Evolutionary conservation across 208 protist species (phyloP).

Genomic region (Acanthamoeba healyi): DNA sequence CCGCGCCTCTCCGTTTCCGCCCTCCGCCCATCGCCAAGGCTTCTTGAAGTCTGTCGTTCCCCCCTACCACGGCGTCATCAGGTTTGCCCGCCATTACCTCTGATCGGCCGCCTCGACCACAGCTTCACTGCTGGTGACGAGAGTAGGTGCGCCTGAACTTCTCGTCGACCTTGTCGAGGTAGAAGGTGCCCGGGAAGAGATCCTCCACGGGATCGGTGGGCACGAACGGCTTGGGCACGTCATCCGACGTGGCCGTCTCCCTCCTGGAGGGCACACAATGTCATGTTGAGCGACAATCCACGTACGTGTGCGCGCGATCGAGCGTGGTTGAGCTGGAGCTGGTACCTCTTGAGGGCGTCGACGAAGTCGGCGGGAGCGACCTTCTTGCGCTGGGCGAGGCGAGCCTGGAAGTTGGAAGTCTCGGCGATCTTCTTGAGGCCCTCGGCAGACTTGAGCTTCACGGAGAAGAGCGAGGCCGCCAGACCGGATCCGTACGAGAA

Average conservation of each 20-base stretch:
- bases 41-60: no score
- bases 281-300: no score
- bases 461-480: conserved; percentile 90
- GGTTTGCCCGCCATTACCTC: no score
- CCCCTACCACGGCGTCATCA: no score
- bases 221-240: conserved; percentile 33
- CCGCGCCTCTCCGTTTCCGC: no score
- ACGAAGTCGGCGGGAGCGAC: conserved; percentile 78
- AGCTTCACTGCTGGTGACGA: not conserved
- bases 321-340: not conserved
- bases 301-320: not conserved
- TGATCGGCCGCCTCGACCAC: no score
- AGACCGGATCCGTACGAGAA: conserved; percentile 95
- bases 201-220: conserved; percentile 59
- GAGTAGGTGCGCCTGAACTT: conserved; percentile 72
- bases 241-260: not conserved
- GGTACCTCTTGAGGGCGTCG: conserved; percentile 20
- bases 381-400: conserved; percentile 71
- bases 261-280: not conserved
- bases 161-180: conserved; percentile 76
- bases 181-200: conserved; percentile 80
- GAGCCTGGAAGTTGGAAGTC: conserved; percentile 71
- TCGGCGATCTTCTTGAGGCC: conserved; percentile 78
- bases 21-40: no score
- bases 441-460: conserved; percentile 76